Percentiles rank a stretch among this genome's conserved stretches.
Evolutionary conservation across 1,284 basidiomycete species (phyloP).

Genomic region (Pseudozyma sp.): DNA sequence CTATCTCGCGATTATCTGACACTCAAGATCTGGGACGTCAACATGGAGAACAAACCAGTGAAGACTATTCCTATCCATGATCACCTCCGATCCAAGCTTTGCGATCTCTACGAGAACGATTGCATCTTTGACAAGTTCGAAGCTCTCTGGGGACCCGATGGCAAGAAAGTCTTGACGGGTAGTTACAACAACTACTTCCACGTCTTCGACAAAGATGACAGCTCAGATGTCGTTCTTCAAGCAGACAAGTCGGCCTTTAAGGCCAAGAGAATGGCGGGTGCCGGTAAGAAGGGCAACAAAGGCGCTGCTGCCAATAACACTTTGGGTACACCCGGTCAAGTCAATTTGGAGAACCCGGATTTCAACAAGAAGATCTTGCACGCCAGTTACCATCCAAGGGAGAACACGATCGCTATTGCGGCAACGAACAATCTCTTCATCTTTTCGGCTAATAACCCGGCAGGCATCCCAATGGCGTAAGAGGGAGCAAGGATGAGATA

Average conservation of each 20-base stretch:
- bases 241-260: constrained; percentile 99
- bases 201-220: constrained; percentile 93
- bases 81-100: constrained; percentile 94
- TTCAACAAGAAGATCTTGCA: constrained; percentile 98
- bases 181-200: constrained; percentile 99
- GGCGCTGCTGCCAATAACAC: constrained; percentile 72
- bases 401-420: constrained; percentile 84
- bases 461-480: constrained; percentile 52
- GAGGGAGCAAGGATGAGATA: too few species aligned
- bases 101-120: constrained; percentile 99
- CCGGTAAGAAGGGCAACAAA: constrained; percentile 79
- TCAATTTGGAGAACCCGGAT: constrained; percentile 69
- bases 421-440: constrained; percentile 71
- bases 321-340: constrained; percentile 74
- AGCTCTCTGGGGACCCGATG: constrained; percentile 67
- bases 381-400: constrained; percentile 91
- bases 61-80: constrained; percentile 99
- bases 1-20: constrained; percentile 96
- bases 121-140: constrained; percentile 99
- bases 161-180: constrained; percentile 75
- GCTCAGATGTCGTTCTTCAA: constrained; percentile 92
- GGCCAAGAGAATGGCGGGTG: constrained; percentile 86
- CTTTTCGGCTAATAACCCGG: constrained; percentile 72
- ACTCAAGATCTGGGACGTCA: constrained; percentile 99
- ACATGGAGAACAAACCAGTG: constrained; percentile 96